Conservation (phyloP, 129 eudicot genomes). For the Dittrichia graveolens region DNA sequence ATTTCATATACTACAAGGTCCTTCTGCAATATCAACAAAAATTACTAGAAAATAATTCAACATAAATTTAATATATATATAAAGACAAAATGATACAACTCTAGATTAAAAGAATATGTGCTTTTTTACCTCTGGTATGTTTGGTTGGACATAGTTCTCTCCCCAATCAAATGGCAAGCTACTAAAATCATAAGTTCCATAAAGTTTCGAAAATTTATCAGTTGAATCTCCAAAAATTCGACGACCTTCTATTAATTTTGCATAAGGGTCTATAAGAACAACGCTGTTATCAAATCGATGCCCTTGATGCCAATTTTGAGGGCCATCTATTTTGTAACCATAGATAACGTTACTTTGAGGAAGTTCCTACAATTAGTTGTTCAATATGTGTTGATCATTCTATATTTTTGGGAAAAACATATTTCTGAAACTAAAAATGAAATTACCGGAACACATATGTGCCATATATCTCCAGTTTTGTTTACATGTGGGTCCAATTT, state of each 20-base stretch:
- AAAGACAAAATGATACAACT: neutral
- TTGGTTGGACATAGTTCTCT: conserved; percentile 70
- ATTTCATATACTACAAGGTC: conserved; percentile 96
- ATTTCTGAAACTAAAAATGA: neutral
- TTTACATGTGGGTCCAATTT: conserved; percentile 66
- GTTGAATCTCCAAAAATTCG: conserved; percentile 74
- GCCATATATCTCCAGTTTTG: conserved; percentile 96
- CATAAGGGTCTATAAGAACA: conserved; percentile 88
- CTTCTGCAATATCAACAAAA: conserved; percentile 57
- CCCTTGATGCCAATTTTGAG: conserved; percentile 79
- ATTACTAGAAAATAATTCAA: conserved; percentile 5
- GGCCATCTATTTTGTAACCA: conserved; percentile 90
- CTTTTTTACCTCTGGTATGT: conserved; percentile 78
- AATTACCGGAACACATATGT: conserved; percentile 78
- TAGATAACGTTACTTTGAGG: conserved; percentile 66
- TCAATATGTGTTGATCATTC: conserved; percentile 10
- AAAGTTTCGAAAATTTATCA: conserved; percentile 50
- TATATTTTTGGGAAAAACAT: conserved; percentile 9
- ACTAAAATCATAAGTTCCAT: conserved; percentile 88
- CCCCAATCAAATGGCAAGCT: conserved; percentile 92
- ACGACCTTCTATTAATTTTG: conserved; percentile 87
- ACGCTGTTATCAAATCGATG: conserved; percentile 82
- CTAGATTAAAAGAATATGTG: neutral
- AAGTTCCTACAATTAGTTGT: conserved; percentile 52
- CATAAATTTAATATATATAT: neutral